phyloP scores from a whole-genome alignment of 202 grass and related monocot genomes.

The Setaria viridis region DNA sequence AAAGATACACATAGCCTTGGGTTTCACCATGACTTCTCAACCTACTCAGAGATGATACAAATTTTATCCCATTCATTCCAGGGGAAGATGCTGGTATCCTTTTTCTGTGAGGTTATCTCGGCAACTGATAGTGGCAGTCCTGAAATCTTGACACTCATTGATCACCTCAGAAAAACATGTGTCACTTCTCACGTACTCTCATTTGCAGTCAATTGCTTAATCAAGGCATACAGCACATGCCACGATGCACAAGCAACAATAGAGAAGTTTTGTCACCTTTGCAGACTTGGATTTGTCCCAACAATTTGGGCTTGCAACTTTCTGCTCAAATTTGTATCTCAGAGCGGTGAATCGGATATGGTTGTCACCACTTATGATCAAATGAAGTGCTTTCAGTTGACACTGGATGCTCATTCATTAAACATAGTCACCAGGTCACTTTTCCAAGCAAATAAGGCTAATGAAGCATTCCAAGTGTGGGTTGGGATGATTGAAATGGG shows the following conservation, averaged over 20 bases:
- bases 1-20: too few relatives aligned
- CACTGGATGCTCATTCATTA: constrained; percentile 49
- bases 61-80: too few relatives aligned
- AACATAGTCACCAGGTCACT: constrained; percentile 59
- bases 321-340: constrained; percentile 55
- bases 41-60: too few relatives aligned
- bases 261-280: constrained; percentile 54
- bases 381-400: constrained; percentile 56
- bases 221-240: constrained; percentile 52
- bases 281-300: constrained; percentile 58
- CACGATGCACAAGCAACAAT: constrained; percentile 38
- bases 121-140: too few relatives aligned
- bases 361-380: constrained; percentile 50
- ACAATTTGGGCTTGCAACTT: constrained; percentile 54
- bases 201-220: constrained; percentile 53
- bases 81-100: too few relatives aligned
- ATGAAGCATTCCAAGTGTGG: constrained; percentile 60
- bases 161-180: too few relatives aligned
- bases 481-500: constrained; percentile 58
- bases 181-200: constrained; percentile 19
- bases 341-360: constrained; percentile 45
- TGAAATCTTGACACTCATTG: too few relatives aligned
- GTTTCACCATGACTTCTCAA: too few relatives aligned
- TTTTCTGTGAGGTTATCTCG: too few relatives aligned
- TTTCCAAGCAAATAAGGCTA: constrained; percentile 47